Conservation (phyloP, 2,329 filamentous ascomycete species). For the Esteya vermicola region DNA sequence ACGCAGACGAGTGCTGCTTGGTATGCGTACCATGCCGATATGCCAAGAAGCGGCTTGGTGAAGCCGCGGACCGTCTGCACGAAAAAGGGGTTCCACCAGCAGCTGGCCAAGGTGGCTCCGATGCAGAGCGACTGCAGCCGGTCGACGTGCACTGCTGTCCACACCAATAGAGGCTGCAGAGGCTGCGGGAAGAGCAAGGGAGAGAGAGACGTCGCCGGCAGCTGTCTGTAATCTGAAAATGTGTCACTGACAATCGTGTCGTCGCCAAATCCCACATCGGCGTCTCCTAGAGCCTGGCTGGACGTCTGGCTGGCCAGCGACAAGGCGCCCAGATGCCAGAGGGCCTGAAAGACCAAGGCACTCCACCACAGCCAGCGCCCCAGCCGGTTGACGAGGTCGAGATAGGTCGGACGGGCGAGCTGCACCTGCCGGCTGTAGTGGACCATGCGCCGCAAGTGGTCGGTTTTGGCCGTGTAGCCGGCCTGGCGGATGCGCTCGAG, state of each 20-base stretch:
- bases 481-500: slow-evolving; percentile 54
- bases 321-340: slow-evolving; percentile 29
- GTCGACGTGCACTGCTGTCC: slow-evolving; percentile 10
- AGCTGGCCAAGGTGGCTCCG: slow-evolving; percentile 18
- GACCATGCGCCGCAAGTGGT: slow-evolving; percentile 62
- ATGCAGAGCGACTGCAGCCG: slow-evolving; percentile 6
- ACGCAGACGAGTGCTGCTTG: slow-evolving; percentile 45
- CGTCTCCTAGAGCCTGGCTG: too few relatives aligned
- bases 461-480: slow-evolving; percentile 72
- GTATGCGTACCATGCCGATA: slow-evolving; percentile 51
- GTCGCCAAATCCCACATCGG: slow-evolving; percentile 1
- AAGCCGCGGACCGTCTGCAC: slow-evolving; percentile 45
- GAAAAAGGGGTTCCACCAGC: slow-evolving; percentile 59
- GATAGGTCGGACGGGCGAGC: slow-evolving; percentile 20
- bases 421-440: slow-evolving; percentile 42
- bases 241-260: slow-evolving; percentile 16
- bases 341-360: slow-evolving; percentile 29
- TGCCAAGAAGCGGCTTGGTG: slow-evolving; percentile 42
- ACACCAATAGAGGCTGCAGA: too few relatives aligned
- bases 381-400: slow-evolving; percentile 28
- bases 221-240: too few relatives aligned
- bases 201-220: too few relatives aligned
- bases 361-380: slow-evolving; percentile 33
- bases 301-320: neutral
- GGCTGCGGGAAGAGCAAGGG: neutral